These are phyloP conservation scores for Verbena officinalis DNA, from an alignment of 257 asterid species.

Conservation along the genomic window DNA sequence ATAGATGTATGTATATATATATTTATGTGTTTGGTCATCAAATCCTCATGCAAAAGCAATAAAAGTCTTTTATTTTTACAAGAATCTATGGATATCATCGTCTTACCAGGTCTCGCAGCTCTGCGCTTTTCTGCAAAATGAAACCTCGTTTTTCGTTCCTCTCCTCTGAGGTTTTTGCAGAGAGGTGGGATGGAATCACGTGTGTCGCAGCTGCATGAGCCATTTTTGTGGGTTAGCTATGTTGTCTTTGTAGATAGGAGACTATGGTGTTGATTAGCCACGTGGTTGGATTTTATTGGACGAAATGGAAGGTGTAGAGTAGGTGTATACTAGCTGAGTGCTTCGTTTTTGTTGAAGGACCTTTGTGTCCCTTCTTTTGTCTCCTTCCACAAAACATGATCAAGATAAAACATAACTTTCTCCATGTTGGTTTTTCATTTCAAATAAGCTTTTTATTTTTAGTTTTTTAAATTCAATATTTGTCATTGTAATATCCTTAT, in stretches of 20 bases:
- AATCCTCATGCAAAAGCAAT: slow-evolving; percentile 28
- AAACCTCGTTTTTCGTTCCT: slow-evolving; percentile 79
- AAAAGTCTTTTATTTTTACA: not conserved
- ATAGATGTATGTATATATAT: slow-evolving; percentile 12
- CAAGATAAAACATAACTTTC: not conserved
- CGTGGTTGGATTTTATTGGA: slow-evolving; percentile 19
- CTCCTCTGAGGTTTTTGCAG: slow-evolving; percentile 42
- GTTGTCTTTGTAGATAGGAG: not conserved
- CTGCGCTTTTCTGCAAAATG: slow-evolving; percentile 44
- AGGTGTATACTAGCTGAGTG: slow-evolving; percentile 25
- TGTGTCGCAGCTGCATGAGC: slow-evolving; percentile 36
- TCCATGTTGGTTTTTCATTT: too few species aligned
- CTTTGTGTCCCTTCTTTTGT: slow-evolving; percentile 16
- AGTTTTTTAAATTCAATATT: too few species aligned
- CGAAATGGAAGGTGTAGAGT: slow-evolving; percentile 8
- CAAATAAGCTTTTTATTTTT: too few species aligned
- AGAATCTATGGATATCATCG: slow-evolving; percentile 44
- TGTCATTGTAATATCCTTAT: too few species aligned
- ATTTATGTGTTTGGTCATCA: not conserved
- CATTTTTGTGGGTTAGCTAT: not conserved
- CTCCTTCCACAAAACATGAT: slow-evolving; percentile 18
- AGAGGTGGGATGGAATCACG: slow-evolving; percentile 27
- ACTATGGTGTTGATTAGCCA: not conserved
- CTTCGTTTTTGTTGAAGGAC: slow-evolving; percentile 10
- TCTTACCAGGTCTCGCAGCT: slow-evolving; percentile 30